Base-by-base conservation (phyloP, 2,329 filamentous ascomycete species). In the Escovopsis weberi region DNA sequence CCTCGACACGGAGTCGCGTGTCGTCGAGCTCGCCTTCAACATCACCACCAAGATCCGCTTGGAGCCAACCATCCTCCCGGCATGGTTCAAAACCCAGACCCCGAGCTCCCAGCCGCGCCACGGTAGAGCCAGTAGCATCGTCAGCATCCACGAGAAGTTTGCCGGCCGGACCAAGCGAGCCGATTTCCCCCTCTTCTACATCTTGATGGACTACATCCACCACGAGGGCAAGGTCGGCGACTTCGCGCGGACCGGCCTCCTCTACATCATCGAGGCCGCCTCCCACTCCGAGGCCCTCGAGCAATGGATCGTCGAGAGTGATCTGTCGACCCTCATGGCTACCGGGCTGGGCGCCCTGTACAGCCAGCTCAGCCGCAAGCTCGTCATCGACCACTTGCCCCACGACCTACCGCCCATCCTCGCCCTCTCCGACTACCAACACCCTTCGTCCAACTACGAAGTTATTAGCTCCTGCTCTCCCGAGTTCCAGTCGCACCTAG, bases 261-360 rank as follows among this genome's bases (percentile, higher is more conserved):
- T 98, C 7, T 98, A 98, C 62, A 85, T 98, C 46, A 94, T 96
- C 52, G 89, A 96, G 63, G 85, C 86, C 1, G 86, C 89, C 0
- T 89, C 86, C 0, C 82, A 78, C 50, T 94, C 87, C 1, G 75
- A 79, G 18, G 74, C 79, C 1, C 62, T 98, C 45, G 91, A 98
- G 64, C 84, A 86, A 55, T 98, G 91, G 91, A 85, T 98, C 49
- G 86, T 96, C 38, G 88, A 94, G 57, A 95, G 89, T 59, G 91
- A 98, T 58, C 69, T 98, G 41, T 91, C 91, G 11, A 96, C 91
- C 0, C 69, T 96, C 49, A 96, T 98, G 91, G 91, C 91, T 4
- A 96, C 87, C 0, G 91, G 91, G 0, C 66, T 98, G 1, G 91
- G 91, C 12, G 91, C 75, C 70, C 55, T 81, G 38, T 76, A 80